Evolutionary conservation across 371 early-diverging fungal genomes (phyloP), one percentile per base, ranked within the genome.

Genomic region (Coemansia linderi): DNA sequence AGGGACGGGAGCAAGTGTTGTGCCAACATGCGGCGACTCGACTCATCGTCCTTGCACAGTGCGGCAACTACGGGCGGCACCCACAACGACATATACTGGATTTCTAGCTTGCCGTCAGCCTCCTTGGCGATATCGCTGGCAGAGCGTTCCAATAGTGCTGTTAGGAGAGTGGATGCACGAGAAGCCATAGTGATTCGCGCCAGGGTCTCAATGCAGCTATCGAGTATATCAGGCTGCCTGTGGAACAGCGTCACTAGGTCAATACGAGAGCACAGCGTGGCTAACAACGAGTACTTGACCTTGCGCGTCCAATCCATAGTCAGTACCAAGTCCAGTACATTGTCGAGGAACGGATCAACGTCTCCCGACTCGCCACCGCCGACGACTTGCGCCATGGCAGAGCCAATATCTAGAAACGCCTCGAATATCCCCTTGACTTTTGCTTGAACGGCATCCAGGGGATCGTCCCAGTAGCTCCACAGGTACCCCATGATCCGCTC

Each of bases 391-490:
- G 68, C 69, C 71, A 80, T 65, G 10, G 80, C 59, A 5, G 72
- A 67, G 7, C 82, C 81, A 29, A 88, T 82, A 29, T 86, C 85
- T 37, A 91, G 57, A 4, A 88, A 73, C 8, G 85, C 68, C 73
- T 90, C 91, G 50, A 91, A 89, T 27, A 91, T 89, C 22, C 75
- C 61, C 39, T 80, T 81, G n/a, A 88, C 86, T 73, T 90, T 91
- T 68, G 87, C 85, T 61, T 91, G 92, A 15, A 92, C 86, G 1
- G 90, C 86, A 64, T 92, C 91, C 9, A 90, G 82, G n/a, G 90
- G 91, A 64, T 92, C 92, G 68, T 92, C 92, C 91, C 92, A 92
- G 67, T 90, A 87, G 66, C 88, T 86, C 84, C 88, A 88, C 36
- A 92, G 86, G 59, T 89, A 89, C 8, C 85, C 84, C 43, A 91